A percentile compares a stretch with the other conserved stretches of the same genome.
Evolutionary conservation across 441 rosid genomes (phyloP).

Genomic region (Gossypium trilobum): DNA sequence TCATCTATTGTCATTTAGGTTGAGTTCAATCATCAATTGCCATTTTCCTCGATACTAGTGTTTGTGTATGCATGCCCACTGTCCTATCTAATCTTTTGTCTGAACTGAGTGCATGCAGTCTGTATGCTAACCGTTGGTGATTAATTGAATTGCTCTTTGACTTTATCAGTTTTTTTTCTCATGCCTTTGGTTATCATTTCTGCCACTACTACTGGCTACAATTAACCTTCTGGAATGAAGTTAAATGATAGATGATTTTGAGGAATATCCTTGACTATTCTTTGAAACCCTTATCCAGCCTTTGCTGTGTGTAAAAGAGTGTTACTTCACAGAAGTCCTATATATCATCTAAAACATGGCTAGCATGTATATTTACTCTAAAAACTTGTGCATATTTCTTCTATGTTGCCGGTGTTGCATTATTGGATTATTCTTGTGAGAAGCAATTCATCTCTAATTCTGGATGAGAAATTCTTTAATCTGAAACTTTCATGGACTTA

Average conservation of each 20-base stretch:
- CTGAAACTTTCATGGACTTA: conserved; percentile 3
- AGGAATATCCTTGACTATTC: background rate
- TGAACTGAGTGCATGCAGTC: background rate
- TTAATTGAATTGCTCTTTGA: background rate
- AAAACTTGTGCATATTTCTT: background rate
- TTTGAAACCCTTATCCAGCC: background rate
- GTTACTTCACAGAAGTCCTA: background rate
- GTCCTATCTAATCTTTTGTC: background rate
- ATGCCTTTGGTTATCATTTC: background rate
- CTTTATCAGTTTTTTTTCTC: background rate
- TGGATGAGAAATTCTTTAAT: background rate
- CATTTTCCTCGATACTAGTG: background rate
- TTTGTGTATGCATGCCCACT: background rate
- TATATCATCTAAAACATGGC: background rate
- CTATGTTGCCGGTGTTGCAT: background rate
- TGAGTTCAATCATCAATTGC: background rate
- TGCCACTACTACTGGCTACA: background rate
- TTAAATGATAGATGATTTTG: background rate
- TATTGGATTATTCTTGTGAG: background rate
- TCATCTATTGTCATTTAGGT: background rate
- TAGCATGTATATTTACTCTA: background rate
- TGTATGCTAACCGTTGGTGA: background rate
- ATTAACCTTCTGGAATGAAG: background rate
- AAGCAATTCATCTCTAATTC: background rate
- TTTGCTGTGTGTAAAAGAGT: background rate